These are phyloP conservation scores for Alternaria arbusti DNA, from an alignment of 2,329 filamentous ascomycete species.

Conservation along the genomic window DNA sequence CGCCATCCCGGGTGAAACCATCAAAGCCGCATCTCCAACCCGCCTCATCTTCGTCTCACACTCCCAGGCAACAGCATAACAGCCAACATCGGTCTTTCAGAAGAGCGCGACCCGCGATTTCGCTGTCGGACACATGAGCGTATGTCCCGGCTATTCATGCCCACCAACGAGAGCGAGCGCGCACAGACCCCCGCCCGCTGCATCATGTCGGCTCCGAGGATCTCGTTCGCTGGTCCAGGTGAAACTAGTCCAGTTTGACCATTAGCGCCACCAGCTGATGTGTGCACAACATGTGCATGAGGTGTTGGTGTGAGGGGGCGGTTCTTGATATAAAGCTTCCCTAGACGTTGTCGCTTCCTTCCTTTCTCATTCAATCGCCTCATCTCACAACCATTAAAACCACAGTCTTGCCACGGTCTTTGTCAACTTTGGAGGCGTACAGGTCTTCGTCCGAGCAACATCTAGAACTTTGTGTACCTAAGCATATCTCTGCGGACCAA, in stretches of 20 bases:
- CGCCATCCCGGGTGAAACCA: neutral
- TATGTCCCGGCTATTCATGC: neutral
- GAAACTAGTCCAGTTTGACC: conserved; percentile 1
- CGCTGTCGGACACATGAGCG: neutral
- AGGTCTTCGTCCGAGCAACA: neutral
- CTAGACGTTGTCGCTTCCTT: neutral
- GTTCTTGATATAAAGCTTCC: neutral
- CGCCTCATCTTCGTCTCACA: neutral
- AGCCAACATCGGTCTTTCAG: neutral
- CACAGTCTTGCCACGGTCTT: neutral
- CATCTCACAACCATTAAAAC: neutral
- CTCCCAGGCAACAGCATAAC: conserved; percentile 7
- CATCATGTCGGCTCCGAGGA: neutral
- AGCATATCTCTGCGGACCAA: conserved; percentile 21
- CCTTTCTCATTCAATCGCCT: neutral
- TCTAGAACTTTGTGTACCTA: conserved; percentile 1
- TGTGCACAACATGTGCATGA: neutral
- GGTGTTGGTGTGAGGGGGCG: neutral
- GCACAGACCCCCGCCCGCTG: neutral
- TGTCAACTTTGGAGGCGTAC: neutral
- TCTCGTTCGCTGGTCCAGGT: neutral
- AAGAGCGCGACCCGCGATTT: neutral
- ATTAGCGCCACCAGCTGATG: neutral
- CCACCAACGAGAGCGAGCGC: neutral
- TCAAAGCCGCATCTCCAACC: neutral